Evolutionary conservation across 129 eudicot species (phyloP).

Genomic region (Apium graveolens): DNA sequence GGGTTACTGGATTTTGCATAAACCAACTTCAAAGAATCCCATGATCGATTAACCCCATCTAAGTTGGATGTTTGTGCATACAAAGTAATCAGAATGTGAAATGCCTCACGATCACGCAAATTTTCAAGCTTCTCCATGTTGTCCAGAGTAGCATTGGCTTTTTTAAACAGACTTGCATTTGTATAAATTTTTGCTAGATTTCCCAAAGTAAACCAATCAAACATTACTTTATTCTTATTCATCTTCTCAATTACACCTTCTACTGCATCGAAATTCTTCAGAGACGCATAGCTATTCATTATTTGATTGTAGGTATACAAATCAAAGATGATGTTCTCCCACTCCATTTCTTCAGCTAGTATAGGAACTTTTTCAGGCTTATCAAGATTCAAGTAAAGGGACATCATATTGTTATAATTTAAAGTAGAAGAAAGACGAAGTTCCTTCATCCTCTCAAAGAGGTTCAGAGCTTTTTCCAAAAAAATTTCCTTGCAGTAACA

Average conservation of each 20-base stretch:
- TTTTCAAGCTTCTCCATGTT: slow-evolving; percentile 26
- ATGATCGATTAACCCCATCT: slow-evolving; percentile 27
- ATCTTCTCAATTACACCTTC: slow-evolving; percentile 36
- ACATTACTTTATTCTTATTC: slow-evolving; percentile 21
- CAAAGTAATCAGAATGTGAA: slow-evolving; percentile 24
- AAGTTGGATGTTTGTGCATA: slow-evolving; percentile 20
- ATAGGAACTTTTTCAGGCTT: slow-evolving; percentile 30
- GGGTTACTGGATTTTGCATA: slow-evolving; percentile 22
- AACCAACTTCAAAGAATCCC: slow-evolving; percentile 31
- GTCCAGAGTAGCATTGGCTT: slow-evolving; percentile 23
- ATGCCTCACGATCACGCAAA: slow-evolving; percentile 12
- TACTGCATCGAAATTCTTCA: slow-evolving; percentile 30
- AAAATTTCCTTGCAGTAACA: slow-evolving; percentile 40
- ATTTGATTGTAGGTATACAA: slow-evolving; percentile 30
- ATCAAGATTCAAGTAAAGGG: slow-evolving; percentile 16
- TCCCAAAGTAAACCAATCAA: slow-evolving; percentile 30
- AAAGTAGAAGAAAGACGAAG: slow-evolving; percentile 20
- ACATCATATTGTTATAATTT: slow-evolving; percentile 28
- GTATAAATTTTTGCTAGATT: slow-evolving; percentile 32
- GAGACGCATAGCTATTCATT: slow-evolving; percentile 29
- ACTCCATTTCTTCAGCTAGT: slow-evolving; percentile 39
- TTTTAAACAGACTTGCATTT: slow-evolving; percentile 21
- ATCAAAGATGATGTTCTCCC: slow-evolving; percentile 20
- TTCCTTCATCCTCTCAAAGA: slow-evolving; percentile 39
- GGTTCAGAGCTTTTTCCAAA: slow-evolving; percentile 33